Evolutionary conservation across 129 eudicot genomes (phyloP).

Genomic region (Flaveria bidentis): DNA sequence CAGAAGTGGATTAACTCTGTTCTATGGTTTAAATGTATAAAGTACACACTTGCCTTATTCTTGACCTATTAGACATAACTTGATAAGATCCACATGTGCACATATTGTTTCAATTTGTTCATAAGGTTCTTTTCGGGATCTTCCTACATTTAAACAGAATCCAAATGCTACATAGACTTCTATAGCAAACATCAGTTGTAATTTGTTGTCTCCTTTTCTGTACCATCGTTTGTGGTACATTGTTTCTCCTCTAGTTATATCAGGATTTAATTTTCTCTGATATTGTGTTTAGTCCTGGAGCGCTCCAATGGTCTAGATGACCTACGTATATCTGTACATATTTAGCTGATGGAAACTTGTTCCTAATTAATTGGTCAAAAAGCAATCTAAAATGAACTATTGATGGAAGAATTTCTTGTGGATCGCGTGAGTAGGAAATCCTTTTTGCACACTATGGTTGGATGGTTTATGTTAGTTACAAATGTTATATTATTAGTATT

Average conservation of each 20-base stretch:
- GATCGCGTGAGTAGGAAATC: background rate
- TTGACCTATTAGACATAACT: background rate
- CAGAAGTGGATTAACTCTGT: background rate
- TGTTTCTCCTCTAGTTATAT: background rate
- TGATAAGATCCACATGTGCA: background rate
- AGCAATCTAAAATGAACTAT: background rate
- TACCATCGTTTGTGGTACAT: background rate
- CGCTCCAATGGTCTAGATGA: background rate
- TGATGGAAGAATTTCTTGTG: background rate
- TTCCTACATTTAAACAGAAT: background rate
- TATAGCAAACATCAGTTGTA: background rate
- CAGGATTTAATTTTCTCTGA: constrained; percentile 1
- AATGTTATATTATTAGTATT: too few relatives aligned
- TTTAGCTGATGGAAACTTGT: background rate
- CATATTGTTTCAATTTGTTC: background rate
- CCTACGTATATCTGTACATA: background rate
- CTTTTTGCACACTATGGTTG: background rate
- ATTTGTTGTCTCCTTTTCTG: background rate
- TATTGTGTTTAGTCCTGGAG: constrained; percentile 4
- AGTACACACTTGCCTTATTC: background rate
- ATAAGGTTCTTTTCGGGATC: background rate
- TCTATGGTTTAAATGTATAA: background rate
- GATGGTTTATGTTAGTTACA: background rate
- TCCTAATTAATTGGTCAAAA: background rate
- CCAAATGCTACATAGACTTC: background rate